Evolutionary conservation across 371 early-diverging fungal genomes (phyloP), one percentile per base, ranked within the genome.

Genomic region (Haplosporangium sp.): DNA sequence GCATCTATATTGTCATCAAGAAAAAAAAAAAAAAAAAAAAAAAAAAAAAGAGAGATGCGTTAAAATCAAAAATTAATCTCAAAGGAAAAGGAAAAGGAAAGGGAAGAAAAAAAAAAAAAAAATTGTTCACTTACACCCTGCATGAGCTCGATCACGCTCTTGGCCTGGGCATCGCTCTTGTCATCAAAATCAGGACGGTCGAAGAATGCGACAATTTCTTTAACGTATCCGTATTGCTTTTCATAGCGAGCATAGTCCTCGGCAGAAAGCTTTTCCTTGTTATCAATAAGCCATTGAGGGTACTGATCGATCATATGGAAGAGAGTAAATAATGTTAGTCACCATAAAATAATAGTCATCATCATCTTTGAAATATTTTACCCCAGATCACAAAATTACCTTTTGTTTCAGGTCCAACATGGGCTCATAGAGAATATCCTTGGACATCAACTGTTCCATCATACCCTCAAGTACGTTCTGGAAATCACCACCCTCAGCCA

Each of bases 381-480:
- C 27, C 27, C 27, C 27, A 27, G 50, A 50, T 48, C 48, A 5
- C 13, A n/a, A 50, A n/a, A 15, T 15, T 50, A 93, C 93, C 88
- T 92, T 92, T 6, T 67, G 81, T 34, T 88, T 86, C 65, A 98
- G 84, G 63, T 97, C 96, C 85, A 93, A 92, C 90, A 98, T 93
- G 13, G 98, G 97, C 76, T 97, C 97, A 84, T 96, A 94, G 27
- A 98, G 87, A 50, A 97, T 81, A 56, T 97, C 97, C 77, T 95
- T 96, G 61, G 94, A 92, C 93, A 96, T 93, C 45, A 98, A 84
- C 79, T 95, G 92, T 60, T 93, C 91, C 92, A 98, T 94, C 87
- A 97, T 92, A 27, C 91, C 92, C 71, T 94, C 95, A 17, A 97
- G 90, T 67, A 96, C 89, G 44, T 91, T 87, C 77, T 96, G 94